A percentile compares a stretch with the other conserved stretches of the same genome.
These are phyloP conservation scores for Pythium dissimile DNA, from an alignment of 352 stramenopile genomes.

Conservation along the genomic window DNA sequence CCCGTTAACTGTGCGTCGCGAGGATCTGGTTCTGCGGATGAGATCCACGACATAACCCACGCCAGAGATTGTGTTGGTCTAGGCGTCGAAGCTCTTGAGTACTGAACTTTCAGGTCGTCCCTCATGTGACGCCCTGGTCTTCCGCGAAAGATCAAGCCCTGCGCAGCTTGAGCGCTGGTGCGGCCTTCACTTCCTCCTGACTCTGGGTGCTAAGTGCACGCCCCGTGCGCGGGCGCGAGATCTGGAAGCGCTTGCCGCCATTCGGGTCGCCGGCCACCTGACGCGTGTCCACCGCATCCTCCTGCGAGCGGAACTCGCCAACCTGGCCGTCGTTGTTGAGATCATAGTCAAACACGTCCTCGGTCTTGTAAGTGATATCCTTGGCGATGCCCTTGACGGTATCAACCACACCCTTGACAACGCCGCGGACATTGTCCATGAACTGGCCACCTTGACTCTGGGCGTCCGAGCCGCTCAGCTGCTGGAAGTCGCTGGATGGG, in stretches of 20 bases:
- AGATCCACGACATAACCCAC: no score
- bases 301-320: constrained; percentile 17
- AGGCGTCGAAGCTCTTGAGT: no score
- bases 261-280: constrained; percentile 15
- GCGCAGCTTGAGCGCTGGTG: neutral
- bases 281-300: constrained; percentile 4
- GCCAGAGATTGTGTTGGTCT: no score
- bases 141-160: no score
- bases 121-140: no score
- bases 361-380: constrained; percentile 3
- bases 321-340: constrained; percentile 25
- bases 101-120: no score
- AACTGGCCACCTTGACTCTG: neutral
- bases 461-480: neutral
- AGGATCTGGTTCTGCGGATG: no score
- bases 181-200: constrained; percentile 3
- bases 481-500: no score
- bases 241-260: constrained; percentile 6
- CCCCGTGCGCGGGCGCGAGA: constrained; percentile 2
- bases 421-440: neutral
- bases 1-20: no score
- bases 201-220: neutral
- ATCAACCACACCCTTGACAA: constrained; percentile 1
- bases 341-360: constrained; percentile 6
- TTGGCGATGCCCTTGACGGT: neutral